Conservation (phyloP, 2,329 filamentous ascomycete genomes). For the Whalleya microplaca region DNA sequence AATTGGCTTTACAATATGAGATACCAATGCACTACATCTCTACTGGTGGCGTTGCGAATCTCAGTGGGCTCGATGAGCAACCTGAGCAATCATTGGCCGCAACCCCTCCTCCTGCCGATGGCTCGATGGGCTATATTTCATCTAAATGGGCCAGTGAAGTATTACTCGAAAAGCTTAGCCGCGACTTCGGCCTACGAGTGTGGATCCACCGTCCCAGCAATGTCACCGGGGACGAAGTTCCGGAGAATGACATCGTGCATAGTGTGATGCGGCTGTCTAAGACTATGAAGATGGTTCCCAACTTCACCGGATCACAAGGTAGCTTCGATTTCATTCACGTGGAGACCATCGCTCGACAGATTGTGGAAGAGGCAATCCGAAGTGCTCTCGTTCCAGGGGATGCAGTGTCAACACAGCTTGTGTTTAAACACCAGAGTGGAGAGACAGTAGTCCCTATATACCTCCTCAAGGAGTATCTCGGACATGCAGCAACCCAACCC, state of each 20-base stretch:
- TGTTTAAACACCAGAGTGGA: no score
- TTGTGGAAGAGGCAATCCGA: background rate
- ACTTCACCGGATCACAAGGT: background rate
- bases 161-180: constrained; percentile 22
- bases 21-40: constrained; percentile 1
- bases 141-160: constrained; percentile 34
- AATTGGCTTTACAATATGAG: background rate
- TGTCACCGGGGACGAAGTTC: background rate
- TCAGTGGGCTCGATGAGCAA: background rate
- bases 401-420: no score
- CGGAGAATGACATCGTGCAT: background rate
- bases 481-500: no score
- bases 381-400: no score
- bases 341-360: background rate
- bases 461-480: no score
- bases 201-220: background rate
- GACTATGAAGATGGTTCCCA: background rate
- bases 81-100: constrained; percentile 1
- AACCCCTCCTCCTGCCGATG: constrained; percentile 12
- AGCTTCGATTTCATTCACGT: background rate
- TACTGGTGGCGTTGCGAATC: background rate
- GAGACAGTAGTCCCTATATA: no score
- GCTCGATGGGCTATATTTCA: constrained; percentile 27
- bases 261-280: background rate
- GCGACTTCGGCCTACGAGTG: background rate